Evolutionary conservation across 1,139 yeast genomes (phyloP).

Genomic region (Entelexis sorbosivorans): DNA sequence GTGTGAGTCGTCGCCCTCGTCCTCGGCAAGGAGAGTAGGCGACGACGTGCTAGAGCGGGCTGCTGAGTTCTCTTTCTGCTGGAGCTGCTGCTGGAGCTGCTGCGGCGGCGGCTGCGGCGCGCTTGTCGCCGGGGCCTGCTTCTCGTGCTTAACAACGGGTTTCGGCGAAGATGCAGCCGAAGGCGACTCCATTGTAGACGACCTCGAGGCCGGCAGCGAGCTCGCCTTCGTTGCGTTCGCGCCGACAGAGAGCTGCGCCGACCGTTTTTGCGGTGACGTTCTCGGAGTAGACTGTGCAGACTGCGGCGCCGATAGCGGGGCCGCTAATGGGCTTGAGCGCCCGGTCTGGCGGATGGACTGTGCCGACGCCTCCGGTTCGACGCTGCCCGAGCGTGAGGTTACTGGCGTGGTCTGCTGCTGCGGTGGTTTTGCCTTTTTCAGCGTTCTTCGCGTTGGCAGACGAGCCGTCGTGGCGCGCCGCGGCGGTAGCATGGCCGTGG

Average conservation of each 20-base stretch:
- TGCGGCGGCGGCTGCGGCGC: too few relatives aligned
- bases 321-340: background rate
- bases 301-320: background rate
- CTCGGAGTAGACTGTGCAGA: background rate
- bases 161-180: background rate
- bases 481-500: slow-evolving; percentile 1
- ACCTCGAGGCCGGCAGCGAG: background rate
- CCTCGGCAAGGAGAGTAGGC: background rate
- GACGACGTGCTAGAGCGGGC: too few relatives aligned
- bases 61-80: too few relatives aligned
- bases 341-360: background rate
- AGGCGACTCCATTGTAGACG: background rate
- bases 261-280: background rate
- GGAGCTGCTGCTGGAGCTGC: too few relatives aligned
- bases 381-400: background rate
- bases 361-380: background rate
- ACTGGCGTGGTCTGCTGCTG: background rate
- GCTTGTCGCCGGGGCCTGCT: too few relatives aligned
- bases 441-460: slow-evolving; percentile 1
- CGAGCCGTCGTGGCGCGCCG: slow-evolving; percentile 1
- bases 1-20: background rate
- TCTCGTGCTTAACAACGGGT: background rate
- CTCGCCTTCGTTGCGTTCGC: background rate
- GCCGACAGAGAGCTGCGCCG: background rate
- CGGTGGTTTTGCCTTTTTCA: background rate